Evolutionary conservation across 1,284 basidiomycete genomes (phyloP).

Genomic region (Farysia itapuensis): DNA sequence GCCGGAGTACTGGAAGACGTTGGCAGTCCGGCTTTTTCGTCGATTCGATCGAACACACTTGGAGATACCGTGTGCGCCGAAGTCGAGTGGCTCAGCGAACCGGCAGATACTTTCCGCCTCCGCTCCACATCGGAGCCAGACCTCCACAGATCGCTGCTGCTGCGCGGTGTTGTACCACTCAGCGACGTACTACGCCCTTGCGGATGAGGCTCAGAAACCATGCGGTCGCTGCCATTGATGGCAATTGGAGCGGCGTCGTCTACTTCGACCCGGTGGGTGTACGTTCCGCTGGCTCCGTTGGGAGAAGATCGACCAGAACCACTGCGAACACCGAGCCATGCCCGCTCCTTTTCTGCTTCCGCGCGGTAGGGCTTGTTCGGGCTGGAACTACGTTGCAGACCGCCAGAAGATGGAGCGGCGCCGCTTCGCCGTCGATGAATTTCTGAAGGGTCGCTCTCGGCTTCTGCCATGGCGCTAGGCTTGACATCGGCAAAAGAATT

Average conservation of each 20-base stretch:
- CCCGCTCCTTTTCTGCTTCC: constrained; percentile 34
- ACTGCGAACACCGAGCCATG: constrained; percentile 23
- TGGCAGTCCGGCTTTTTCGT: too few species aligned
- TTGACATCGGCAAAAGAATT: too few species aligned
- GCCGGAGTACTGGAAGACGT: too few species aligned
- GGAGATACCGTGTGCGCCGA: constrained; percentile 16
- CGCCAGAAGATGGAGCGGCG: too few species aligned
- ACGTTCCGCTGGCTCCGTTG: neutral
- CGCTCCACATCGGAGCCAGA: constrained; percentile 2
- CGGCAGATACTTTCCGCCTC: constrained; percentile 19
- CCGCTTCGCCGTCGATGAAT: too few species aligned
- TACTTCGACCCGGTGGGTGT: neutral
- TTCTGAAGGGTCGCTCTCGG: too few species aligned
- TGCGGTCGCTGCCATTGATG: constrained; percentile 1
- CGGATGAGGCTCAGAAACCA: constrained; percentile 8
- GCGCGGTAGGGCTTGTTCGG: constrained; percentile 18
- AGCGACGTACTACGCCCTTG: constrained; percentile 30
- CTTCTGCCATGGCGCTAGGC: too few species aligned
- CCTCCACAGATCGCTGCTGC: constrained; percentile 13
- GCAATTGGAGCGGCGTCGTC: neutral
- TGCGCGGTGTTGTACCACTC: constrained; percentile 13
- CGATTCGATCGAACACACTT: too few species aligned
- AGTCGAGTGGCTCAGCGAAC: constrained; percentile 10
- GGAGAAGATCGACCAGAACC: constrained; percentile 15
- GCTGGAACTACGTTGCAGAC: constrained; percentile 9